Percentiles rank a stretch among this genome's conserved stretches.
phyloP scores from a whole-genome alignment of 164 flowering plant genomes.

The Aristolochia californica region DNA sequence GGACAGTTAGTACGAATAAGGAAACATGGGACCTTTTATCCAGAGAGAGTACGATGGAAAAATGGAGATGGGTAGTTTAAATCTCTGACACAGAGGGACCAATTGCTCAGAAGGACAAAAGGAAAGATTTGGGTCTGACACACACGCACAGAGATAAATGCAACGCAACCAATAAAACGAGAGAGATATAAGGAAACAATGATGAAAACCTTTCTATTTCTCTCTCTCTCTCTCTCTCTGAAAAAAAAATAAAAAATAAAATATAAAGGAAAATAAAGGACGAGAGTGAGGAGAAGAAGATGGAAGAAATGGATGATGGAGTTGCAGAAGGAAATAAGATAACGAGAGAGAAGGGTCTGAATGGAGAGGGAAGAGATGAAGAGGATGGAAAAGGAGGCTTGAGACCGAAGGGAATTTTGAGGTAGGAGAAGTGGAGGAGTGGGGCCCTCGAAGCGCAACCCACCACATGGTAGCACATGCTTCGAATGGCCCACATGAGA shows the following conservation, averaged over 20 bases:
- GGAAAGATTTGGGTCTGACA: constrained; percentile 27
- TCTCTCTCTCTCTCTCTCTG: neutral
- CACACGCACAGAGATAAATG: neutral
- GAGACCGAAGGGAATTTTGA: constrained; percentile 13
- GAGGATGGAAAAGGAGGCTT: constrained; percentile 16
- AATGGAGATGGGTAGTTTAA: constrained; percentile 12
- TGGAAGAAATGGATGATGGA: too few relatives aligned
- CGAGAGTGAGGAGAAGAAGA: too few relatives aligned
- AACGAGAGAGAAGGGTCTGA: too few relatives aligned
- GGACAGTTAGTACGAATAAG: neutral
- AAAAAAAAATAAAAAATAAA: too few relatives aligned
- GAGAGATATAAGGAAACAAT: neutral
- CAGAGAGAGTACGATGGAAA: constrained; percentile 3
- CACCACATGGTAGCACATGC: constrained; percentile 91
- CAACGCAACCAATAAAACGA: neutral
- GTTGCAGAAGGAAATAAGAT: too few relatives aligned
- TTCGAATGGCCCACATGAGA: constrained; percentile 41
- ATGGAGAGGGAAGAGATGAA: too few relatives aligned
- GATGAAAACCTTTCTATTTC: neutral
- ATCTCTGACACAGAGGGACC: constrained; percentile 43
- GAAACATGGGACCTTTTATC: constrained; percentile 4
- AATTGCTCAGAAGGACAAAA: constrained; percentile 20
- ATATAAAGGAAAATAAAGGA: too few relatives aligned
- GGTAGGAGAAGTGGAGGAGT: constrained; percentile 39
- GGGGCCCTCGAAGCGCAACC: constrained; percentile 44